Conservation (phyloP, 306 rosid species). For the Pueraria montana region DNA sequence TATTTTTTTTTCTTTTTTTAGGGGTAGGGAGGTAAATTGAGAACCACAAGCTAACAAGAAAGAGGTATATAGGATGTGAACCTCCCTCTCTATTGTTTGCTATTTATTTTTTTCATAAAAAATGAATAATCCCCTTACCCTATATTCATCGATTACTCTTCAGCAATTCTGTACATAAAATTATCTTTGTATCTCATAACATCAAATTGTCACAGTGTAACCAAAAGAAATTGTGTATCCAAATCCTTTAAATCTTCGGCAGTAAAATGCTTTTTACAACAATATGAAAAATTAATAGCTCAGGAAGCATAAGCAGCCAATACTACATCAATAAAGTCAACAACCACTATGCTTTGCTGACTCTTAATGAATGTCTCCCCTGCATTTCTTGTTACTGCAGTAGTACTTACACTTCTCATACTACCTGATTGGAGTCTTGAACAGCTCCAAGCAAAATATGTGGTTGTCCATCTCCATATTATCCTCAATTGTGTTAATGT, state of each 20-base stretch:
- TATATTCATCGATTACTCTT: no score
- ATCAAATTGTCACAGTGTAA: background rate
- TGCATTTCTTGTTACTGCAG: slow-evolving; percentile 19
- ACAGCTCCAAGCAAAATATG: slow-evolving; percentile 19
- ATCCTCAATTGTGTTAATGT: no score
- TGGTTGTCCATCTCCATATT: slow-evolving; percentile 37
- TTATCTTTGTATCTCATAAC: background rate
- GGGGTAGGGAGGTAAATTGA: no score
- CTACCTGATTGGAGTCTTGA: slow-evolving; percentile 1
- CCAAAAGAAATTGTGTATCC: background rate
- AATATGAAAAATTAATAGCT: slow-evolving; percentile 2
- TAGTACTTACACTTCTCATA: slow-evolving; percentile 6
- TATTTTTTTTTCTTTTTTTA: no score
- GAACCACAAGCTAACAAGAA: no score
- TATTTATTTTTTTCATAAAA: no score
- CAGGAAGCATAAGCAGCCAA: background rate
- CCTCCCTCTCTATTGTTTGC: no score
- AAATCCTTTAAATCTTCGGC: background rate
- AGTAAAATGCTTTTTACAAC: background rate
- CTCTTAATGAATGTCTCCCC: no score
- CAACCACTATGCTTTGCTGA: slow-evolving; percentile 30
- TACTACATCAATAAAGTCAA: slow-evolving; percentile 42
- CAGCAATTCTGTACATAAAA: background rate
- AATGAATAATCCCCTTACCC: no score
- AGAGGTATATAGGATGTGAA: no score